Conservation (phyloP, 768 basidiomycete genomes). For the Rhizopogon rudus region DNA sequence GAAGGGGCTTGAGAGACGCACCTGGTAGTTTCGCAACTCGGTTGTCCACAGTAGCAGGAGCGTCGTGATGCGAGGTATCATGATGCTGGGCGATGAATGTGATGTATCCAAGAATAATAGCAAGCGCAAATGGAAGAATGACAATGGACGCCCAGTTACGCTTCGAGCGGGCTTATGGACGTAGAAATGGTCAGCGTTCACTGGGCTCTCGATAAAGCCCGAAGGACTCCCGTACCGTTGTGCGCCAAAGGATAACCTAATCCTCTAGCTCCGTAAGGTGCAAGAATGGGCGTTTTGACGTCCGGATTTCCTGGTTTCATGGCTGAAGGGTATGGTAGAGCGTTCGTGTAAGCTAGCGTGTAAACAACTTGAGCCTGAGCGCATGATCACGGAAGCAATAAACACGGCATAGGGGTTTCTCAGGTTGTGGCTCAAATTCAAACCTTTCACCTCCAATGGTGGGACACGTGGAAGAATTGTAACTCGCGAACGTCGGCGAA, state of each 20-base stretch:
- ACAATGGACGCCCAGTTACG: slow-evolving; percentile 5
- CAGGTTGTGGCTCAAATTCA: too few species aligned
- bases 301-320: neutral
- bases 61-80: neutral
- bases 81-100: slow-evolving; percentile 10
- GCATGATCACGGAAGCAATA: neutral
- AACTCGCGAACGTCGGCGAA: too few species aligned
- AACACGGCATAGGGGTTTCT: too few species aligned
- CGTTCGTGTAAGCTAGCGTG: neutral
- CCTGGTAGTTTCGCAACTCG: slow-evolving; percentile 33
- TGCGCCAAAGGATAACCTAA: neutral
- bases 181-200: neutral
- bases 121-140: slow-evolving; percentile 14
- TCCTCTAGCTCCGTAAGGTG: neutral
- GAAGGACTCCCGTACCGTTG: neutral
- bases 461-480: too few species aligned
- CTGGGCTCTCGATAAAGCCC: neutral
- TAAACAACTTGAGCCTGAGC: too few species aligned
- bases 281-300: neutral
- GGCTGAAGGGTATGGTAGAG: neutral
- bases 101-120: slow-evolving; percentile 13
- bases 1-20: slow-evolving; percentile 9
- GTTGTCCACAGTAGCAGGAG: slow-evolving; percentile 4
- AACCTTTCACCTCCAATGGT: too few species aligned
- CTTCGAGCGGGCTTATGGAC: neutral